Evolutionary conservation across 2,329 filamentous ascomycete species (phyloP).

Genomic region (Paecilomyces fulvus): DNA sequence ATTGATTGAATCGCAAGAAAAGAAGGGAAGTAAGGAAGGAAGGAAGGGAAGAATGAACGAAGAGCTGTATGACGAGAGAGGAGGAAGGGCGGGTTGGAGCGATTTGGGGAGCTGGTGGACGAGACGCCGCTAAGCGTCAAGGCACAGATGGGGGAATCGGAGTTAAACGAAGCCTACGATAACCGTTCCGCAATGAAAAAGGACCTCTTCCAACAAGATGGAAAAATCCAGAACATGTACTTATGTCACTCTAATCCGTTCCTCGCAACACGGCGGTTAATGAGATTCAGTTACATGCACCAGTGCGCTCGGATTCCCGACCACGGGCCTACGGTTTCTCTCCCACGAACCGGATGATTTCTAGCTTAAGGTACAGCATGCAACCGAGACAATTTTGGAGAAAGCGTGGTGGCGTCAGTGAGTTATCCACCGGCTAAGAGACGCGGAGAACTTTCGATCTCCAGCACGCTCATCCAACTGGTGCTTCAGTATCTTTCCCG

Average conservation of each 20-base stretch:
- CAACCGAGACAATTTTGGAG: background rate
- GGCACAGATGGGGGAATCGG: slow-evolving; percentile 1
- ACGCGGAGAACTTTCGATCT: background rate
- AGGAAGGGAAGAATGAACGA: slow-evolving; percentile 5
- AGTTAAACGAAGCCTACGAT: background rate
- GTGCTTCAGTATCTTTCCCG: background rate
- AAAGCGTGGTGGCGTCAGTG: background rate
- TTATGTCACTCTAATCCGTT: background rate
- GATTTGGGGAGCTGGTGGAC: slow-evolving; percentile 11
- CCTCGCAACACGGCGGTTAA: background rate
- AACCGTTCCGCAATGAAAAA: background rate
- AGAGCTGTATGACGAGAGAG: background rate
- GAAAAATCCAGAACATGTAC: background rate
- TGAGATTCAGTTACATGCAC: background rate
- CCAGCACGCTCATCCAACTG: background rate
- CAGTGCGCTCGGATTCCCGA: background rate
- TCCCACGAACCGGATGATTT: background rate
- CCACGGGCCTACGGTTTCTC: background rate
- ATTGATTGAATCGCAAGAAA: slow-evolving; percentile 8
- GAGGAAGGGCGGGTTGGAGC: background rate
- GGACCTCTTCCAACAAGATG: background rate
- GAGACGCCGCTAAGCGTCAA: slow-evolving; percentile 5
- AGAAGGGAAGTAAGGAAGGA: slow-evolving; percentile 3
- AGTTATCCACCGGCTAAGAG: background rate
- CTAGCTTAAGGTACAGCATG: background rate